Base-by-base conservation (phyloP, 805 yeast species). In the Kuraishia borneana region DNA sequence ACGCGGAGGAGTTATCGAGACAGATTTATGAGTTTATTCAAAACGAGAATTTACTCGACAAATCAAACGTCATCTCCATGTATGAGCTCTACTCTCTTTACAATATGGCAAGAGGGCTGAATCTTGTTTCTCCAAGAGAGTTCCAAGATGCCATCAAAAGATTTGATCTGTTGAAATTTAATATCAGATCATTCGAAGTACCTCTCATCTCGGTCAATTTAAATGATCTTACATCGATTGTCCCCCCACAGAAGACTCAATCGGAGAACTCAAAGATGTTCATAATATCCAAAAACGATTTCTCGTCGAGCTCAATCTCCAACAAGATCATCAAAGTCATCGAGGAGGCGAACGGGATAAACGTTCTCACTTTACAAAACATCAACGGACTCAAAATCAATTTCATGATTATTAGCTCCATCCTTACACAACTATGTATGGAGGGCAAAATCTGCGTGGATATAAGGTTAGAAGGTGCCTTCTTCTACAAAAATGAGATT, bases 11-110 rank as follows among this genome's bases (percentile, higher is more conserved):
- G 46, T 58, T 85, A 13, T 72, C 96, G 0, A 65, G 95, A 35
- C 88, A 84, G 46, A 50, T 89, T 3, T 76, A 84, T 27, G 95
- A 83, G 44, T 87, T 74, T 51, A 58, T 83, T 7, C 56, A 61
- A 7, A 53, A 54, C 40, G 48, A 59, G 39, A 50, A 57, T 46
- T 45, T 76, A 18, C 43, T 76, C 36, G 63, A 58, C 27, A 60
- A 58, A 23, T 67, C 65, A 32, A 77, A 78, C 30, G 58, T 76
- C 14, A 60, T 81, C 10, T 65, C 84, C 0, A 43, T 80, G 22
- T 65, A 71, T 33, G 89, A 81, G 44, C 47, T 81, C 14, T 82
- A 65, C 51, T 73, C 78, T 0, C 42, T 73, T 18, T 81, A 75
- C 54, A 81, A 81, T 43, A 62, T 80, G 39, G 65, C 79, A 0